Base-by-base conservation (phyloP, 1,284 basidiomycete species). In the Taiwanofungus camphoratus region DNA sequence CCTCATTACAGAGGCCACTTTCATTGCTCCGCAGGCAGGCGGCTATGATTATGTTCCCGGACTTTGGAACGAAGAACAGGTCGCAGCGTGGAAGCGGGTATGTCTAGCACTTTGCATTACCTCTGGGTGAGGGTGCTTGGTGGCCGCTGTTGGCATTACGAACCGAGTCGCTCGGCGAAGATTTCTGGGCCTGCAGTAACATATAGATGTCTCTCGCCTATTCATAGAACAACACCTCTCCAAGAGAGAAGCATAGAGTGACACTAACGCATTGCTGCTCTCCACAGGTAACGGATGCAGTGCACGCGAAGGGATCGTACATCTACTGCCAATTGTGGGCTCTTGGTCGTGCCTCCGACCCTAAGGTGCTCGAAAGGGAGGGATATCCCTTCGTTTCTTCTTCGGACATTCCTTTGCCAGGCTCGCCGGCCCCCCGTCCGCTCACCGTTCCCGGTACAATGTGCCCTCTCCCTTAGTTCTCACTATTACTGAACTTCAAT, bases 321-420 rank as follows among this genome's bases (percentile, higher is more conserved):
- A 67, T 76, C 44, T 74, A 61, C 56, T 22, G 62, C 24, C 74
- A 79, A 51, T 56, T 76, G 0, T 75, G 72, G 72, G 69, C 70
- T 0, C 52, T 70, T 32, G 74, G 70, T 0, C 63, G 71, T 0
- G 60, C 65, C 2, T 67, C 68, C 9, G 39, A 55, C n/a, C 53
- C 58, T 2, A 45, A 52, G 0, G 50, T 66, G 8, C 56, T 57
- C 41, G 50, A 55, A 22, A 15, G 5, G 22, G 52, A 54, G 36
- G 39, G 39, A 23, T 52, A 43, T 20, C 26, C 36, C 5, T 70
- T 62, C 45, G 59, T 61, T 8, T 56, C 66, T n/a, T 64, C 71
- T 0, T 71, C 75, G 1, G 58, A 63, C 42, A 48, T 73, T 45
- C 64, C 70, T 46, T 67, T 76, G 54, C 44, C 61, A 15, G 62